Percentiles rank a stretch among this genome's conserved stretches.
These are phyloP conservation scores for Breynia disticha DNA, from an alignment of 441 rosid genomes.

Conservation along the genomic window DNA sequence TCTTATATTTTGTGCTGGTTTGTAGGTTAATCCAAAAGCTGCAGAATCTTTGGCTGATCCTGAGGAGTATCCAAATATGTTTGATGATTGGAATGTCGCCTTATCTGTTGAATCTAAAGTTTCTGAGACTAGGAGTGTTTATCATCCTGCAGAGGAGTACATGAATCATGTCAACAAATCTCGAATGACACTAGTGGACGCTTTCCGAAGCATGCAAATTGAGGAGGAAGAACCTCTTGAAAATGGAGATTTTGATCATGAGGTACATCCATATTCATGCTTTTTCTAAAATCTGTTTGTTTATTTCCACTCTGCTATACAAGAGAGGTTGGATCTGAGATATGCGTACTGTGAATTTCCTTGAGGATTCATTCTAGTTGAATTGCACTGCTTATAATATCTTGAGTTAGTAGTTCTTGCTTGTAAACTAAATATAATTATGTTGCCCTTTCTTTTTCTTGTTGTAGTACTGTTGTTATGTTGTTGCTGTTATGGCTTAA, in stretches of 20 bases:
- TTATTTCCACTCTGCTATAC: no score
- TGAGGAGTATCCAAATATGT: slow-evolving; percentile 86
- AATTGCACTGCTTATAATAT: no score
- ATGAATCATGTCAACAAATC: slow-evolving; percentile 49
- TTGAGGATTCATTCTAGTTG: no score
- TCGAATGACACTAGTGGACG: slow-evolving; percentile 69
- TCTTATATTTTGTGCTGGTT: slow-evolving; percentile 13
- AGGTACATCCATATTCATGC: slow-evolving; percentile 30
- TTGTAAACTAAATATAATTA: no score
- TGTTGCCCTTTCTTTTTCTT: no score
- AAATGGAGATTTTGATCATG: slow-evolving; percentile 57
- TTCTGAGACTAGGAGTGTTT: slow-evolving; percentile 62
- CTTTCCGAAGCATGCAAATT: slow-evolving; percentile 72
- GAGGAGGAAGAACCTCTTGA: slow-evolving; percentile 48
- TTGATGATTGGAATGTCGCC: slow-evolving; percentile 87
- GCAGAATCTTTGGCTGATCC: slow-evolving; percentile 99
- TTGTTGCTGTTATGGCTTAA: no score
- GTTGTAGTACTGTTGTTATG: no score
- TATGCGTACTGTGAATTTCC: no score
- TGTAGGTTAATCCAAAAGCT: slow-evolving; percentile 90
- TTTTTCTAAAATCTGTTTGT: not conserved
- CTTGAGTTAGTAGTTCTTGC: no score
- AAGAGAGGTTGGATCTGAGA: no score
- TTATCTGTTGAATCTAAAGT: slow-evolving; percentile 66
- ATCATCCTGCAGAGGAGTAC: slow-evolving; percentile 66